phyloP scores from a whole-genome alignment of 805 yeast genomes.

The Saccharomycopsis sp. region DNA sequence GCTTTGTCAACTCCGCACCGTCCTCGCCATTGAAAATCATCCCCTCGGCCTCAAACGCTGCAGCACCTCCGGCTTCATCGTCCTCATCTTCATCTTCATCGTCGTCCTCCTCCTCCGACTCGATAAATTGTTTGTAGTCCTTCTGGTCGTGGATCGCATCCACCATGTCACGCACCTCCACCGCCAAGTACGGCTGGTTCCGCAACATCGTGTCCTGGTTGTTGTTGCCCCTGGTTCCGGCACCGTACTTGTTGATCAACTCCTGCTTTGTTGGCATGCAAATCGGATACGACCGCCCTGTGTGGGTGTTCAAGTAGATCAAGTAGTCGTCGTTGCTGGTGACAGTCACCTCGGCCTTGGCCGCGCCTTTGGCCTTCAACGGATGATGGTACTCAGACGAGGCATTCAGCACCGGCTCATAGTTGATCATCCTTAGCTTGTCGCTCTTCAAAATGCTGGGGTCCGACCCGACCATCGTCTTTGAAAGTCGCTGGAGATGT shows the following conservation, averaged over 20 bases:
- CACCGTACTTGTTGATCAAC: slow-evolving; percentile 65
- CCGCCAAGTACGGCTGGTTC: slow-evolving; percentile 66
- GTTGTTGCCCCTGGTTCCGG: slow-evolving; percentile 58
- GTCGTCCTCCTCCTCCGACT: slow-evolving; percentile 25
- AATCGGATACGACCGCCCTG: slow-evolving; percentile 34
- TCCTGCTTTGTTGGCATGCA: slow-evolving; percentile 69
- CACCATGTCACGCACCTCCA: slow-evolving; percentile 57
- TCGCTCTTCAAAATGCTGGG: not conserved
- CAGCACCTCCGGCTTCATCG: slow-evolving; percentile 16
- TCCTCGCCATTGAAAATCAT: slow-evolving; percentile 19
- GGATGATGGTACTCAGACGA: too few relatives aligned
- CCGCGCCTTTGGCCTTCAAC: not conserved
- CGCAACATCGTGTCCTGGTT: slow-evolving; percentile 39
- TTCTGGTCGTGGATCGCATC: slow-evolving; percentile 54
- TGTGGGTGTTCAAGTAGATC: not conserved
- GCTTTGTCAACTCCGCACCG: slow-evolving; percentile 17
- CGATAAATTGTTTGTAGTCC: slow-evolving; percentile 11
- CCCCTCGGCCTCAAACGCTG: slow-evolving; percentile 17
- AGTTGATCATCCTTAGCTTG: not conserved
- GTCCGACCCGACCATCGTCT: not conserved
- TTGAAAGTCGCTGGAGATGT: slow-evolving; percentile 20
- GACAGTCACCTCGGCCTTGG: not conserved
- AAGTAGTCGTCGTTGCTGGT: not conserved
- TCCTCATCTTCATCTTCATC: slow-evolving; percentile 24
- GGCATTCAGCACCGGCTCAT: too few relatives aligned